Evolutionary conservation across 148 eudicot species (phyloP).

Genomic region (Rhododendron ferrugineum): DNA sequence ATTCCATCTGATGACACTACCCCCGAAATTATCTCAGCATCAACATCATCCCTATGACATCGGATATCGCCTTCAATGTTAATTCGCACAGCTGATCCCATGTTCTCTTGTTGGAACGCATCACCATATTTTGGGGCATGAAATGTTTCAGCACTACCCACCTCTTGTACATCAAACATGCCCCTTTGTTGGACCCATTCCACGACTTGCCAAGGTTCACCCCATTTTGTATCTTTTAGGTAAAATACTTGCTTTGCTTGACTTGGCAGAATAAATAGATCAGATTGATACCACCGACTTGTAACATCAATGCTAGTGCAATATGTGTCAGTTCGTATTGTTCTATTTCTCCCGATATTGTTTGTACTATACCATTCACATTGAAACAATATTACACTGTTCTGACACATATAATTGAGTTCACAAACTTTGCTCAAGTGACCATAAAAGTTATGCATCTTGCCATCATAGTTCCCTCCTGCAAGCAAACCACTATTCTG

Average conservation of each 20-base stretch:
- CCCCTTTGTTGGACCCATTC: too few species aligned
- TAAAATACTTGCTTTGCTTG: background rate
- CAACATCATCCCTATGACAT: too few species aligned
- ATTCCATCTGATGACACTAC: too few species aligned
- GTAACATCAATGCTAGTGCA: background rate
- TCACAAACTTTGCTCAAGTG: background rate
- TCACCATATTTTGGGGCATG: too few species aligned
- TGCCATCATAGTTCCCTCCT: too few species aligned
- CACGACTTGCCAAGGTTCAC: too few species aligned
- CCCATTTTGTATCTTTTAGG: background rate
- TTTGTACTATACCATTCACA: background rate
- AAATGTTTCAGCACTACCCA: too few species aligned
- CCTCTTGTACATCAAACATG: too few species aligned
- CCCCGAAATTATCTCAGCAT: too few species aligned
- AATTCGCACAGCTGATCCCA: too few species aligned
- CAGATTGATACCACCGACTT: background rate
- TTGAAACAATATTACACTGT: background rate
- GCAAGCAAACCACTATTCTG: background rate
- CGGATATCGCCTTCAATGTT: too few species aligned
- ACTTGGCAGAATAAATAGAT: background rate
- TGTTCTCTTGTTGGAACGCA: too few species aligned
- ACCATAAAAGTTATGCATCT: background rate
- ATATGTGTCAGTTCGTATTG: background rate
- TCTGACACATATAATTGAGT: background rate
- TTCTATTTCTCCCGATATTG: background rate